phyloP scores from a whole-genome alignment of 768 basidiomycete species.

The Suillus weaverae region DNA sequence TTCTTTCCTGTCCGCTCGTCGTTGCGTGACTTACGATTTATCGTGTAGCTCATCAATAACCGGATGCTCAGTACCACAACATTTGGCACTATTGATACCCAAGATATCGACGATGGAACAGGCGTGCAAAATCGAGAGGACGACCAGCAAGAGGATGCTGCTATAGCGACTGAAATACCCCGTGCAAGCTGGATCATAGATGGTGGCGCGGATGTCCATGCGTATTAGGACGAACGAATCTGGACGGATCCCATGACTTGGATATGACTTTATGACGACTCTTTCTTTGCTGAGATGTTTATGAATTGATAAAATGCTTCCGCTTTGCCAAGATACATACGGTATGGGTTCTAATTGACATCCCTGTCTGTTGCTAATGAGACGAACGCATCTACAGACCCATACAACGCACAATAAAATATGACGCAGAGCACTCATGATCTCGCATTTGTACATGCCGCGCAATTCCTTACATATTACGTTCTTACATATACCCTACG shows the following conservation, averaged over 20 bases:
- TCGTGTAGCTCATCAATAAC: constrained; percentile 29
- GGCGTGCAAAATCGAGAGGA: constrained; percentile 4
- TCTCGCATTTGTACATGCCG: constrained; percentile 1
- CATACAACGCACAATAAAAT: neutral
- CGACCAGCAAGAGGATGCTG: constrained; percentile 10
- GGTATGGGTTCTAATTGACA: constrained; percentile 9
- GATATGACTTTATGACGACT: neutral
- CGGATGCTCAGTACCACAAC: constrained; percentile 33
- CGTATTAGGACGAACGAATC: neutral
- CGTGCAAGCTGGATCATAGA: constrained; percentile 16
- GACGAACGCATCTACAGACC: constrained; percentile 11
- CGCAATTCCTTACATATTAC: constrained; percentile 2
- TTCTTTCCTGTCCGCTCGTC: neutral
- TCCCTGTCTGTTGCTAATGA: neutral
- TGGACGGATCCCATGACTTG: neutral
- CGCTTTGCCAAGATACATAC: neutral
- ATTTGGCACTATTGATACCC: constrained; percentile 29
- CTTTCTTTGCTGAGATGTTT: neutral
- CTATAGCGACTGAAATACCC: constrained; percentile 4
- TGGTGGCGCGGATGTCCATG: neutral
- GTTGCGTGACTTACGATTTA: neutral
- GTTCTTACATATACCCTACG: constrained; percentile 4
- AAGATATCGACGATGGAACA: constrained; percentile 15
- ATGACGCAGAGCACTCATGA: constrained; percentile 5
- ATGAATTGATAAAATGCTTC: neutral